A percentile compares a stretch with the other conserved stretches of the same genome.
Evolutionary conservation across 169 alveolate species (phyloP).

Genomic region (Plasmodium falciparum): DNA sequence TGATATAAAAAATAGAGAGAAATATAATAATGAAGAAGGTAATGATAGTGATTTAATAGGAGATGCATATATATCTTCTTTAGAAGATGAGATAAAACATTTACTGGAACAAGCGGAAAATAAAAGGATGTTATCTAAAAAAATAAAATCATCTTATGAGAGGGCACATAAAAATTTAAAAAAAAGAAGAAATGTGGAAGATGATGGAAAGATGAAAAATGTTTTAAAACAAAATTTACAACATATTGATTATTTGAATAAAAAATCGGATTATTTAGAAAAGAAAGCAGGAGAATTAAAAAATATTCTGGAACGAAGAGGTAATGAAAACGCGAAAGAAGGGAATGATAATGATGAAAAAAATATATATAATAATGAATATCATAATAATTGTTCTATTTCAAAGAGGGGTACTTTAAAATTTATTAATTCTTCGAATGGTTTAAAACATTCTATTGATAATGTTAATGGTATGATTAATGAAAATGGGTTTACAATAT

Average conservation of each 20-base stretch:
- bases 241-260: conserved; percentile 57
- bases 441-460: conserved; percentile 68
- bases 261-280: conserved; percentile 57
- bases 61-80: conserved; percentile 30
- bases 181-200: conserved; percentile 9
- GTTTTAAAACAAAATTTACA: conserved; percentile 62
- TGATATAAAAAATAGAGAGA: not conserved
- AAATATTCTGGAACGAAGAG: conserved; percentile 22
- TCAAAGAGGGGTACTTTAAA: conserved; percentile 60
- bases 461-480: conserved; percentile 47
- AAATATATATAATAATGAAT: too few species aligned
- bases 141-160: conserved; percentile 56
- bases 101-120: conserved; percentile 40
- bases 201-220: conserved; percentile 40
- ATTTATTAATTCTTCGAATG: conserved; percentile 56
- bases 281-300: conserved; percentile 48
- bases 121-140: conserved; percentile 49
- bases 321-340: conserved; percentile 4
- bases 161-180: conserved; percentile 56
- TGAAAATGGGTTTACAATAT: conserved; percentile 57
- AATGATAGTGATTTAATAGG: not conserved
- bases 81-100: conserved; percentile 63
- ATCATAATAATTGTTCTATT: conserved; percentile 36
- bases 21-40: not conserved
- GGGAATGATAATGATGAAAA: too few species aligned